Percentiles rank a stretch among this genome's conserved stretches.
phyloP scores from a whole-genome alignment of 257 asterid species.

The Plectranthus barbatus region DNA sequence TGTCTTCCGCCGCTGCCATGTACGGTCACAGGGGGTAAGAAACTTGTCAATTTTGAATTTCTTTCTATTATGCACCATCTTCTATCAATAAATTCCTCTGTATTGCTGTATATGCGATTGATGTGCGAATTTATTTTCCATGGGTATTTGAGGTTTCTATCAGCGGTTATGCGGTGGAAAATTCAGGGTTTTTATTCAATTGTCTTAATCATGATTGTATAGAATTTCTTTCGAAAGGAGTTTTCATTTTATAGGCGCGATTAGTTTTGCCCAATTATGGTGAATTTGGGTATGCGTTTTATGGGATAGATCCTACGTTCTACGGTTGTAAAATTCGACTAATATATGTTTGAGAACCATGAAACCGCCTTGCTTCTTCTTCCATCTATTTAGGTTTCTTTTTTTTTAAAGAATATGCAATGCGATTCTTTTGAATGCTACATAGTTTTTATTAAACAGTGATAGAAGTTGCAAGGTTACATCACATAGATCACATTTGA shows the following conservation, averaged over 20 bases:
- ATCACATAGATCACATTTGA: not conserved
- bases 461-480: not conserved
- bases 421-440: not conserved
- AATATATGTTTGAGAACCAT: not conserved
- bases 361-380: not conserved
- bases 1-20: slow-evolving; percentile 9
- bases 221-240: not conserved
- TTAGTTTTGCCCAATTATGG: not conserved
- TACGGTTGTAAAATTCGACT: not conserved
- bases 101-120: not conserved
- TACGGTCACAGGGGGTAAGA: slow-evolving; percentile 16
- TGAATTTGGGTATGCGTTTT: not conserved
- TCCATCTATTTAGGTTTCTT: not conserved
- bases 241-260: not conserved
- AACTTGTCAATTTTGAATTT: not conserved
- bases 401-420: not conserved
- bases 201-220: not conserved
- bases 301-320: not conserved
- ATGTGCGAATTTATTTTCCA: not conserved
- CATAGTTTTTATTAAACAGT: not conserved
- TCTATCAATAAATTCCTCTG: not conserved
- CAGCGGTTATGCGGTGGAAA: not conserved
- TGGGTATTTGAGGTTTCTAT: not conserved
- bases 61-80: not conserved
- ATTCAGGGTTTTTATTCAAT: not conserved